Evolutionary conservation across 164 flowering plant species (phyloP).

Genomic region (Chimonanthus salicifolius): DNA sequence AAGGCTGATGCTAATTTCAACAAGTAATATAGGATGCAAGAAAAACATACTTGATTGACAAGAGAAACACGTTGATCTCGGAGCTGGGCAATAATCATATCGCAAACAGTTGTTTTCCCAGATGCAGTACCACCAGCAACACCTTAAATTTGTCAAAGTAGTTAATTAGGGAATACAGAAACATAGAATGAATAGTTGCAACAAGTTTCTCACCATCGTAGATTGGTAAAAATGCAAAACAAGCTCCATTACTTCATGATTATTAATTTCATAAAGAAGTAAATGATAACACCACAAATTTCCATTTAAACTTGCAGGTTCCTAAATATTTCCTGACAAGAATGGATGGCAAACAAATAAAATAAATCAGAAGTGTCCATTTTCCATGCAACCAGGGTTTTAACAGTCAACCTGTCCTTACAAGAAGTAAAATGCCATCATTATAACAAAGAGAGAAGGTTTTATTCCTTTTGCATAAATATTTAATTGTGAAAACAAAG

Average conservation of each 20-base stretch:
- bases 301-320: background rate
- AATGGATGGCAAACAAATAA: constrained; percentile 1
- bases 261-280: background rate
- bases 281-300: background rate
- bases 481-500: background rate
- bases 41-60: constrained; percentile 72
- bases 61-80: constrained; percentile 96
- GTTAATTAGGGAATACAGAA: background rate
- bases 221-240: background rate
- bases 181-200: background rate
- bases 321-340: background rate
- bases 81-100: constrained; percentile 91
- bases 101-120: constrained; percentile 95
- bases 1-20: background rate
- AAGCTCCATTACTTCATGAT: background rate
- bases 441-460: background rate
- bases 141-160: constrained; percentile 31
- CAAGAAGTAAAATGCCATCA: background rate
- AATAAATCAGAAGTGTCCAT: background rate
- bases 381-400: background rate
- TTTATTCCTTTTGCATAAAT: background rate
- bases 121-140: constrained; percentile 99
- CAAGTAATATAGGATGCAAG: background rate
- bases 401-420: background rate
- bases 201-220: background rate